Base-by-base conservation (phyloP, 2,329 filamentous ascomycete species). In the Trichoderma afroharzianum region DNA sequence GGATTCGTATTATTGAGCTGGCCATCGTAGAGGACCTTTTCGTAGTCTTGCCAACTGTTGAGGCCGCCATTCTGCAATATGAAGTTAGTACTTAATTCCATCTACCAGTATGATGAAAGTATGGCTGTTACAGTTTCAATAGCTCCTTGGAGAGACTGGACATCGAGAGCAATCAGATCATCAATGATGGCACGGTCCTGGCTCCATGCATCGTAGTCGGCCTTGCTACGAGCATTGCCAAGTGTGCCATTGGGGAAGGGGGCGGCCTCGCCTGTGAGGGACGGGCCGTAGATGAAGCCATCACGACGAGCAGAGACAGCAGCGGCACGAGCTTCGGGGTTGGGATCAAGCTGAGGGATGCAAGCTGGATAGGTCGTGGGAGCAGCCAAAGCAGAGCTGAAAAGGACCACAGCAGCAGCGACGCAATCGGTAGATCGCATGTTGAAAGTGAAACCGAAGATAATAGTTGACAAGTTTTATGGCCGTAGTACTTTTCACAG, bases 1-100 rank as follows among this genome's bases (percentile, higher is more conserved):
- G 83, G 82, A 6, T 82, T 76, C 1, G 81, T 76, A 2, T 75
- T 76, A 9, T 76, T 76, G 82, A 83, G 85, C 72, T 84, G 78
- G 11, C 77, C 78, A 15, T 82, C 72, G 73, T 86, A 86, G 2
- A 86, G 77, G 14, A 67, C 1, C 12, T 4, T 50, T 50, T 50
- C 43, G n/a, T 50, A 50, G 9, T 50, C 43, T 50, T 50, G 43
- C 43, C 43, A 50, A 21, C 43, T 50, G 43, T 50, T 50, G 43
- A 50, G 43, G 43, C 43, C 43, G 43, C 43, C 43, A 21, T 50
- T 50, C 43, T 50, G n/a, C n/a, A 50, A 50, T 50, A 1, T 50
- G 43, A 50, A 50, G n/a, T 50, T 50, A 50, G 43, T 50, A 21
- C n/a, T 50, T 50, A 12, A 50, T 21, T 50, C 43, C 43, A 50